Percentiles rank a stretch among this genome's conserved stretches.
These are phyloP conservation scores for Thielaviopsis euricoi DNA, from an alignment of 2,329 filamentous ascomycete species.

Conservation along the genomic window DNA sequence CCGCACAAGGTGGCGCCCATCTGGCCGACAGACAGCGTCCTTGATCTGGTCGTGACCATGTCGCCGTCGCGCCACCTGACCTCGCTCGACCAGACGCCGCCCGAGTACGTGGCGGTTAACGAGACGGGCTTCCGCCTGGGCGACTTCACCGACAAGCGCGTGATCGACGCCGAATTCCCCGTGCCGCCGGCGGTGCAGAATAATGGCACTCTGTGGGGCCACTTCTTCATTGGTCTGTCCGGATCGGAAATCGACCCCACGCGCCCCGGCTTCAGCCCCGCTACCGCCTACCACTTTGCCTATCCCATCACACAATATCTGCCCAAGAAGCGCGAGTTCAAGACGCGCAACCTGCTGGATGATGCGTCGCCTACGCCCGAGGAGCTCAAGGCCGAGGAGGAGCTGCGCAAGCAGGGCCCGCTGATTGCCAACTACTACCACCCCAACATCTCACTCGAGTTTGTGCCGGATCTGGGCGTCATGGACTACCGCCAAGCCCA, in stretches of 20 bases:
- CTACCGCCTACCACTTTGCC: conserved; percentile 66
- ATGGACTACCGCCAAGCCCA: conserved; percentile 50
- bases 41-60: conserved; percentile 77
- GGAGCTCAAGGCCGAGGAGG: conserved; percentile 34
- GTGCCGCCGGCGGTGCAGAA: conserved; percentile 70
- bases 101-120: conserved; percentile 56
- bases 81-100: conserved; percentile 46
- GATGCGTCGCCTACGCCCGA: conserved; percentile 23
- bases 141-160: conserved; percentile 62
- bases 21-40: conserved; percentile 61
- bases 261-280: conserved; percentile 52
- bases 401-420: conserved; percentile 40
- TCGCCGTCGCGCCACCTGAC: conserved; percentile 57
- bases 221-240: conserved; percentile 72
- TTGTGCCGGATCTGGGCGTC: conserved; percentile 66
- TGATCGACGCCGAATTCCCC: conserved; percentile 58
- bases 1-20: conserved; percentile 68
- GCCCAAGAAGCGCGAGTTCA: conserved; percentile 74
- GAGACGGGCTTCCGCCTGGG: conserved; percentile 69
- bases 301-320: conserved; percentile 81
- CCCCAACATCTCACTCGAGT: conserved; percentile 78
- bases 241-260: conserved; percentile 65
- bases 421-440: conserved; percentile 79
- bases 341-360: conserved; percentile 75
- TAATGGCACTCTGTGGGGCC: conserved; percentile 87